Evolutionary conservation across 1,284 basidiomycete genomes (phyloP).

Genomic region (Rhodofomes roseus): DNA sequence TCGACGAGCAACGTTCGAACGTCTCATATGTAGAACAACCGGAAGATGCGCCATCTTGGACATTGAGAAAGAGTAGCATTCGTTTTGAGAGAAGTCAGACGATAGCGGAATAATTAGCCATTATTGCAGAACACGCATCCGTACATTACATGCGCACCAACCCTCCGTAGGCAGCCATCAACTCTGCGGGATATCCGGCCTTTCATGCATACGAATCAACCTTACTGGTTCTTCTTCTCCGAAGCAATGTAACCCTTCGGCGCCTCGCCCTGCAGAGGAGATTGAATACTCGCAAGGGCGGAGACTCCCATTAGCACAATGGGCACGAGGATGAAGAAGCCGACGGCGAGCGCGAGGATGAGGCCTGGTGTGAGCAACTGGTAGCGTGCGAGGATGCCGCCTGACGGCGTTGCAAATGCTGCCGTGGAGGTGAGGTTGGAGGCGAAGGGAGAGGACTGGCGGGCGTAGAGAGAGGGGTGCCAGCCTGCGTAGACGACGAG

Average conservation of each 20-base stretch:
- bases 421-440: slow-evolving; percentile 11
- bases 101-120: not conserved
- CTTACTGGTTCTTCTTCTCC: slow-evolving; percentile 76
- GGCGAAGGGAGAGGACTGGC: slow-evolving; percentile 14
- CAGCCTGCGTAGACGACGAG: slow-evolving; percentile 65
- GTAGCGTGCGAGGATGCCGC: slow-evolving; percentile 70
- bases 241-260: slow-evolving; percentile 66
- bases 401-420: slow-evolving; percentile 29
- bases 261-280: slow-evolving; percentile 55
- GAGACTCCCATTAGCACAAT: slow-evolving; percentile 62
- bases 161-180: not conserved
- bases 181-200: not conserved
- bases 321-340: slow-evolving; percentile 71
- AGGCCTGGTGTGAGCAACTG: slow-evolving; percentile 80
- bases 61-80: too few species aligned
- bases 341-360: slow-evolving; percentile 66
- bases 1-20: not conserved
- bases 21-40: too few species aligned
- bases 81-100: too few species aligned
- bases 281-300: slow-evolving; percentile 76
- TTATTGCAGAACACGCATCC: not conserved
- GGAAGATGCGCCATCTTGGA: too few species aligned
- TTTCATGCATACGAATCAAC: not conserved
- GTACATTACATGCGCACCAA: not conserved
- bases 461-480: slow-evolving; percentile 25